phyloP scores from a whole-genome alignment of 805 yeast species.

The Lipomyces anomalus region DNA sequence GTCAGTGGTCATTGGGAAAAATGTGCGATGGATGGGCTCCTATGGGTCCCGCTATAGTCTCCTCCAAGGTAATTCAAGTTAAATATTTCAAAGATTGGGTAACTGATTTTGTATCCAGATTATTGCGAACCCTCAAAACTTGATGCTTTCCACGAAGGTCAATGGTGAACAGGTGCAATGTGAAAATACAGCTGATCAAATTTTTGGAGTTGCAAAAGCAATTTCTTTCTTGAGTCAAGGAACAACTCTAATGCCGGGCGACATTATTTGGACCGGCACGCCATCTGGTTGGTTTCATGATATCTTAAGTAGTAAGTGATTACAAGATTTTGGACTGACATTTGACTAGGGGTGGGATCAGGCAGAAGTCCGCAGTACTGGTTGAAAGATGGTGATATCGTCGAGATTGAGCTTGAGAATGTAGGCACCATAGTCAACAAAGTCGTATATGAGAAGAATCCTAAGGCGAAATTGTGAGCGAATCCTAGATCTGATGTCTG shows the following conservation, averaged over 20 bases:
- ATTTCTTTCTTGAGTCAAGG: constrained; percentile 48
- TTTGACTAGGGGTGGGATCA: constrained; percentile 43
- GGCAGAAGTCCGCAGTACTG: constrained; percentile 42
- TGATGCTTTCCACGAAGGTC: constrained; percentile 39
- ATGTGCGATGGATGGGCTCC: constrained; percentile 56
- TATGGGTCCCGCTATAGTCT: constrained; percentile 49
- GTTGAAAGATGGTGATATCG: constrained; percentile 42
- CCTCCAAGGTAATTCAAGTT: constrained; percentile 25
- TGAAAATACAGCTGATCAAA: constrained; percentile 44
- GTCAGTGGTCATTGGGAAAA: constrained; percentile 50
- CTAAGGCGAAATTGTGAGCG: constrained; percentile 27
- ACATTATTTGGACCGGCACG: constrained; percentile 51
- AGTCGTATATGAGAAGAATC: constrained; percentile 33
- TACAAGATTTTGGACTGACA: background rate
- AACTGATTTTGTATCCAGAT: constrained; percentile 16
- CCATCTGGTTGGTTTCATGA: constrained; percentile 33
- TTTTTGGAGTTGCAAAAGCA: constrained; percentile 41
- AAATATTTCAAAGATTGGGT: background rate
- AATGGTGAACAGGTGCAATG: constrained; percentile 47
- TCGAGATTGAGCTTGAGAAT: constrained; percentile 39
- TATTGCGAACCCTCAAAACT: constrained; percentile 34
- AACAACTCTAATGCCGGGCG: constrained; percentile 49
- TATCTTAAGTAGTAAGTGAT: background rate
- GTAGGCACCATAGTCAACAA: constrained; percentile 42
- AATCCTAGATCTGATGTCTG: no score